Conservation (phyloP, 805 yeast genomes). For the Metschnikowia colocasiae region DNA sequence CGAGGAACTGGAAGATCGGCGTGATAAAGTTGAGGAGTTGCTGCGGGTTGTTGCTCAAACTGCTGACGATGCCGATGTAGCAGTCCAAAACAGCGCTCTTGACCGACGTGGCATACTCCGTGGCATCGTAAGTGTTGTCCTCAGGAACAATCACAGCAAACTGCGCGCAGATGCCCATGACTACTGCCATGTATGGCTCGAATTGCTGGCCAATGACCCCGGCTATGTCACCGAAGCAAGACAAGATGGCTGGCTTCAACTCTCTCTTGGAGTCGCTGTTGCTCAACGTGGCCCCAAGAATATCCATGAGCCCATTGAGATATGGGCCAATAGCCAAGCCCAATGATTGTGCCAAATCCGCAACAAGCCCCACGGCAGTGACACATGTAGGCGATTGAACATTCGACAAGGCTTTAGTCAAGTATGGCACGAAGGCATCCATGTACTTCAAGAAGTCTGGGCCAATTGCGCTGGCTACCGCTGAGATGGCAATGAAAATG, state of each 20-base stretch:
- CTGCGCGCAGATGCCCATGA: slow-evolving; percentile 69
- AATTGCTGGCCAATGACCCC: slow-evolving; percentile 78
- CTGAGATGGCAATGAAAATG: slow-evolving; percentile 84
- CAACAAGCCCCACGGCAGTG: slow-evolving; percentile 92
- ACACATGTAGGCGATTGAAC: slow-evolving; percentile 79
- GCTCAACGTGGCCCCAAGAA: slow-evolving; percentile 70
- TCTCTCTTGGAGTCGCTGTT: slow-evolving; percentile 69
- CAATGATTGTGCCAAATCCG: slow-evolving; percentile 88
- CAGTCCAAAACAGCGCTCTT: slow-evolving; percentile 92
- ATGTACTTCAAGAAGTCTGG: slow-evolving; percentile 69
- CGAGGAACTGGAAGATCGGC: slow-evolving; percentile 67
- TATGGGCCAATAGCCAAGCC: slow-evolving; percentile 72
- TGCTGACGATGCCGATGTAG: slow-evolving; percentile 92
- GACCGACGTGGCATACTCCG: slow-evolving; percentile 68
- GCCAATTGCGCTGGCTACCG: slow-evolving; percentile 80
- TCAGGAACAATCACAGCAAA: slow-evolving; percentile 63
- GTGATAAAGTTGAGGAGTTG: slow-evolving; percentile 62
- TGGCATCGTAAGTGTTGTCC: slow-evolving; percentile 66
- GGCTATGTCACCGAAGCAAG: slow-evolving; percentile 96
- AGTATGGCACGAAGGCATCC: slow-evolving; percentile 77
- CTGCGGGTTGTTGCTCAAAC: slow-evolving; percentile 68
- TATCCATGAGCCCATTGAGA: slow-evolving; percentile 76
- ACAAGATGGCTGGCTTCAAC: slow-evolving; percentile 79
- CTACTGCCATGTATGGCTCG: slow-evolving; percentile 70
- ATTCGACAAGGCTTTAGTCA: slow-evolving; percentile 74